Base-by-base conservation (phyloP, 1,284 basidiomycete species). In the Phlebopus sp. region DNA sequence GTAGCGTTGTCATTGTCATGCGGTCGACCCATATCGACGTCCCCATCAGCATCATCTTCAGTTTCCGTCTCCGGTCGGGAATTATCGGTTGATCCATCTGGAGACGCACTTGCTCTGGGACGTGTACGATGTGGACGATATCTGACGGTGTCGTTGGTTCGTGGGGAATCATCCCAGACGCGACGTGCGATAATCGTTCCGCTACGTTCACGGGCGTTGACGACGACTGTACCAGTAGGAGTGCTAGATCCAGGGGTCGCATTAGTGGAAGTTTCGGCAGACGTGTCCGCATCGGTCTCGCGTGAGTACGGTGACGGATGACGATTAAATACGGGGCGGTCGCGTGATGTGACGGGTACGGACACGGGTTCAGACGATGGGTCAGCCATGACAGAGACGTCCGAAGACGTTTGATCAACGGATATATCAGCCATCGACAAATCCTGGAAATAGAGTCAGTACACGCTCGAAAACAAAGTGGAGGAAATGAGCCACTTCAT, bases 11-110 rank as follows among this genome's bases (percentile, higher is more conserved):
- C 72, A 62, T 74, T 73, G 46, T 76, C 72, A n/a, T n/a, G n/a
- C n/a, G n/a, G n/a, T 42, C 73, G 68, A 45, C 77, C 75, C 53
- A 70, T 72, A 52, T 79, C 80, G 50, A 76, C 74, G 37, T 82
- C 81, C 1, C 67, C 74, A 38, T 84, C 83, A 7, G 72, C 78
- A 51, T 86, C 85, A 51, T 85, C 84, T 62, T 89, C 86, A 0
- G 84, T 86, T 67, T 87, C 85, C 0, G 84, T 86, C 44, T 87
- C 84, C 0, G 81, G 76, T 11, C 82, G 70, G 1, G 82, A 85
- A 21, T 73, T 73, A 15, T 73, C 75, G 0, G 75, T 75, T n/a
- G 79, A 79, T 15, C 78, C 76, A 1, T 79, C 77, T 0, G 75
- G 73, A 1, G 77, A 75, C 0, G 76, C 72, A 4, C 72, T 64